Percentiles rank a stretch among this genome's conserved stretches.
Conservation (phyloP, 176 grass and related monocot genomes). For the Poa annua region DNA sequence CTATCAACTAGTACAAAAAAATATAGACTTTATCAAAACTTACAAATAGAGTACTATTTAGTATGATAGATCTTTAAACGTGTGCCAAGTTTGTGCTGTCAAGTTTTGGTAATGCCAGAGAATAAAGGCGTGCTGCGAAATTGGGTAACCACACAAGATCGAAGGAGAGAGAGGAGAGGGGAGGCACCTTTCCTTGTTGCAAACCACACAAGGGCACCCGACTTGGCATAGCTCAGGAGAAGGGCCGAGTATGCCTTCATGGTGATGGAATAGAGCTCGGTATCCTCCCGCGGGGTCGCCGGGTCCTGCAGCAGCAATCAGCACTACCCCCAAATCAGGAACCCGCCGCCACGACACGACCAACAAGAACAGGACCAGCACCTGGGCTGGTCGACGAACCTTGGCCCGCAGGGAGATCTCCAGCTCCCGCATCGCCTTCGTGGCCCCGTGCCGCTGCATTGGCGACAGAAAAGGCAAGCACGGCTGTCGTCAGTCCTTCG, state of each 20-base stretch:
- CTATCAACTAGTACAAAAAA: no score
- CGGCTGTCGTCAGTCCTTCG: background rate
- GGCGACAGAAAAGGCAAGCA: background rate
- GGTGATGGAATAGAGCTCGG: background rate
- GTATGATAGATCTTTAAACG: no score
- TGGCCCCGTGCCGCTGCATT: background rate
- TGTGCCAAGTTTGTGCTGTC: background rate
- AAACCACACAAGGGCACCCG: background rate
- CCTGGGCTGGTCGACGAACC: background rate
- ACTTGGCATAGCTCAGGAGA: background rate
- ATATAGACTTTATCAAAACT: background rate
- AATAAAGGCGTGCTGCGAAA: background rate
- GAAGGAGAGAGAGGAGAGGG: background rate
- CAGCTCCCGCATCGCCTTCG: background rate
- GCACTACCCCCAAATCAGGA: background rate
- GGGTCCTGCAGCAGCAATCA: background rate
- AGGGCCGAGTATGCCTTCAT: background rate
- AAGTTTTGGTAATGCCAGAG: background rate
- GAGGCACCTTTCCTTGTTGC: background rate
- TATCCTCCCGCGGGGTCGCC: background rate
- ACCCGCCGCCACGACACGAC: background rate
- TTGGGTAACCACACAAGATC: background rate
- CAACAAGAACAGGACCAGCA: background rate
- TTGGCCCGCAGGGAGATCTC: constrained; percentile 10
- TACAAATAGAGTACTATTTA: background rate